Evolutionary conservation across 2,329 filamentous ascomycete genomes (phyloP).

Genomic region (Claviceps cyperi): DNA sequence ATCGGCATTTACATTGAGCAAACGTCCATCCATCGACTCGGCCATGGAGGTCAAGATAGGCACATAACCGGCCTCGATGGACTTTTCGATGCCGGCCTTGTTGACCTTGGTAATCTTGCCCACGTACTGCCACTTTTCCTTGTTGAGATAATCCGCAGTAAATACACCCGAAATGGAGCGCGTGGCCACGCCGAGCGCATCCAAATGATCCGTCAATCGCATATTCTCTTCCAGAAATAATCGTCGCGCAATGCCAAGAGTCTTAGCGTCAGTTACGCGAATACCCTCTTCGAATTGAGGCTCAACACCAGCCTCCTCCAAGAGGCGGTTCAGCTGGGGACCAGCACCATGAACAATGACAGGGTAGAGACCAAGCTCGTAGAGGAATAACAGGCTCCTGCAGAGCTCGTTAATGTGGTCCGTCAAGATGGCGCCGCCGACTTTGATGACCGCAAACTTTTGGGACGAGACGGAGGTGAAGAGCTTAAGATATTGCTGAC

Average conservation of each 20-base stretch:
- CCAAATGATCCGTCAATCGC: slow-evolving; percentile 78
- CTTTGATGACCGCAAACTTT: slow-evolving; percentile 97
- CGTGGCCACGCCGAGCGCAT: slow-evolving; percentile 77
- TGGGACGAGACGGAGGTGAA: slow-evolving; percentile 95
- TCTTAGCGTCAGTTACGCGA: slow-evolving; percentile 89
- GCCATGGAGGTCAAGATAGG: slow-evolving; percentile 95
- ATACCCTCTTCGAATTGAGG: slow-evolving; percentile 96
- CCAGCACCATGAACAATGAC: slow-evolving; percentile 93
- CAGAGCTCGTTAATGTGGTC: slow-evolving; percentile 88
- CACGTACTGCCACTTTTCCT: slow-evolving; percentile 90
- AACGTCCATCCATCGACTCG: slow-evolving; percentile 77
- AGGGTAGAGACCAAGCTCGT: slow-evolving; percentile 87
- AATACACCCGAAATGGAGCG: slow-evolving; percentile 87
- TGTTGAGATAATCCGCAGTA: slow-evolving; percentile 85
- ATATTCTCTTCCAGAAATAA: slow-evolving; percentile 93
- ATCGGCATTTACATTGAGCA: slow-evolving; percentile 96
- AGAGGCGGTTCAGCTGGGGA: slow-evolving; percentile 82
- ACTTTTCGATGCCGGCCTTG: slow-evolving; percentile 76
- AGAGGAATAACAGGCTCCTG: slow-evolving; percentile 76
- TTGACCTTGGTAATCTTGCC: slow-evolving; percentile 92
- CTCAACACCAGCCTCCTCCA: slow-evolving; percentile 83
- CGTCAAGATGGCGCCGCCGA: slow-evolving; percentile 88
- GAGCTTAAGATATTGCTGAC: slow-evolving; percentile 87
- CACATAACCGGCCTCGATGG: slow-evolving; percentile 79
- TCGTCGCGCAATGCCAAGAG: slow-evolving; percentile 75